phyloP scores from a whole-genome alignment of 306 rosid species.

The Acmispon strigosus region DNA sequence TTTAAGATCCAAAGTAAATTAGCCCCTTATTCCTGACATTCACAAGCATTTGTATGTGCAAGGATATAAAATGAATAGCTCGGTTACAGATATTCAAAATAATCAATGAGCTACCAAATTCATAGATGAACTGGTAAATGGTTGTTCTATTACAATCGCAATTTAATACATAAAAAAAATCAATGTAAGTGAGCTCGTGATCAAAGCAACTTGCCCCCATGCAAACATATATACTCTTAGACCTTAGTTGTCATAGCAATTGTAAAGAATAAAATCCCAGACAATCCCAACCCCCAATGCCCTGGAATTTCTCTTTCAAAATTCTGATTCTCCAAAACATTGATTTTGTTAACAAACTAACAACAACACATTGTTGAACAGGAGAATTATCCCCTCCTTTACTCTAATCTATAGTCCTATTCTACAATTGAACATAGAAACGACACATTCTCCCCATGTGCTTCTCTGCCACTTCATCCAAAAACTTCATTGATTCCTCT shows the following conservation, averaged over 20 bases:
- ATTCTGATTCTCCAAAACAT: conserved; percentile 42
- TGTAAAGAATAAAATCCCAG: conserved; percentile 30
- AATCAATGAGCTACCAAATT: too few species aligned
- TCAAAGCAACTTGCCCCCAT: conserved; percentile 34
- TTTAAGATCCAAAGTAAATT: not conserved
- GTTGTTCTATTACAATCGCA: too few species aligned
- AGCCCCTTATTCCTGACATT: not conserved
- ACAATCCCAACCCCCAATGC: conserved; percentile 34
- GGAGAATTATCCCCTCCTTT: not conserved
- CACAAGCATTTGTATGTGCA: not conserved
- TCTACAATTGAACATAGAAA: conserved; percentile 24
- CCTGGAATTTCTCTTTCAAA: conserved; percentile 38
- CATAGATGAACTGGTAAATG: too few species aligned
- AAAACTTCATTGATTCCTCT: conserved; percentile 39
- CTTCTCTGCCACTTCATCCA: conserved; percentile 37
- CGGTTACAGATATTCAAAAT: not conserved
- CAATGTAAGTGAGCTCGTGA: conserved; percentile 41
- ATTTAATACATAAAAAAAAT: too few species aligned
- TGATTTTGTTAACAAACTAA: conserved; percentile 22
- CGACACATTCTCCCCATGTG: conserved; percentile 68
- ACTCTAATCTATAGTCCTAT: too few species aligned
- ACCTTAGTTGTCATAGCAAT: conserved; percentile 44
- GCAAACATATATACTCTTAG: conserved; percentile 34
- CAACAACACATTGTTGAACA: conserved; percentile 3
- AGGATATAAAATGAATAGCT: too few species aligned